Percentiles rank a stretch among this genome's conserved stretches.
Conservation (phyloP, 2,329 filamentous ascomycete genomes). For the Epichloe sp. region DNA sequence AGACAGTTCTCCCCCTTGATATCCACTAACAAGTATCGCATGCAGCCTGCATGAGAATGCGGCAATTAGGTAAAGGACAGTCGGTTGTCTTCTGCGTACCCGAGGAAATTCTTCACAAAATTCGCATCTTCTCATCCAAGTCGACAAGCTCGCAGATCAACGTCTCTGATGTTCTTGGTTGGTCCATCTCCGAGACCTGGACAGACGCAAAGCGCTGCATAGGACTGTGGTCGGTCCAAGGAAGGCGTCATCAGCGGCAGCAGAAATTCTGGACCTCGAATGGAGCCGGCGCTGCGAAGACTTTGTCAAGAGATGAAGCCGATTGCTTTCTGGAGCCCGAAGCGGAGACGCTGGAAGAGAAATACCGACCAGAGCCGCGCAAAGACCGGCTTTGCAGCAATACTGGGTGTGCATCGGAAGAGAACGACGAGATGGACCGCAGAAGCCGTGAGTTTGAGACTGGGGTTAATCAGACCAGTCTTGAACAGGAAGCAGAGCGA, state of each 20-base stretch:
- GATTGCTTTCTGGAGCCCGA: conserved; percentile 1
- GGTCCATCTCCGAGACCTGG: conserved; percentile 47
- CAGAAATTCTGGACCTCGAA: neutral
- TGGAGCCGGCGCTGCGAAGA: neutral
- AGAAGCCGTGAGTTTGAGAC: neutral
- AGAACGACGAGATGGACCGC: neutral
- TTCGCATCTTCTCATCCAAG: conserved; percentile 15
- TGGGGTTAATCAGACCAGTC: neutral
- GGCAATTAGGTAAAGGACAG: conserved; percentile 54
- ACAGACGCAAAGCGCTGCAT: conserved; percentile 26
- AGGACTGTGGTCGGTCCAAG: conserved; percentile 1
- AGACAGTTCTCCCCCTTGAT: no score
- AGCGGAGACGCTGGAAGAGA: neutral
- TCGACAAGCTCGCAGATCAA: conserved; percentile 18
- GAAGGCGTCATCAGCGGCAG: neutral
- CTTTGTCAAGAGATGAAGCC: neutral
- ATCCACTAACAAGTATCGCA: neutral
- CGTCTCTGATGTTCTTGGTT: conserved; percentile 42
- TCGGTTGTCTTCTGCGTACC: conserved; percentile 48
- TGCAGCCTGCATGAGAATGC: conserved; percentile 56
- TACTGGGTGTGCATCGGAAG: neutral
- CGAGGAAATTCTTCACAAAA: conserved; percentile 43
- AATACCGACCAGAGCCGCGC: neutral
- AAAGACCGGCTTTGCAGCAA: neutral
- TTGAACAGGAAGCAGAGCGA: conserved; percentile 49